These are phyloP conservation scores for Dioszegia aurantiaca DNA, from an alignment of 768 basidiomycete species.

Conservation along the genomic window DNA sequence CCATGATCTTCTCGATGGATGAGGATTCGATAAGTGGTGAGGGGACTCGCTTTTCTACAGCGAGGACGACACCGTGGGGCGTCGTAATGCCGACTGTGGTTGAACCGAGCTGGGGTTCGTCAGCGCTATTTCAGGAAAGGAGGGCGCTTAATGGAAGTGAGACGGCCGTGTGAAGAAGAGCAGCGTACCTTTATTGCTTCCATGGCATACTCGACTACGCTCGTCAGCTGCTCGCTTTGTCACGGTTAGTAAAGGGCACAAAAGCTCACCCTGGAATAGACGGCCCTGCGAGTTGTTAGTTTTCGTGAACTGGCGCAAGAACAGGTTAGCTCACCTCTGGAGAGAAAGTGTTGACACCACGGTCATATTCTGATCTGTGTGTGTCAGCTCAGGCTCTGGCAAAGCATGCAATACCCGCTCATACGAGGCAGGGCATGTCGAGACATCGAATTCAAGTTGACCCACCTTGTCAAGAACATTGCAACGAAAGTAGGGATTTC, in stretches of 20 bases:
- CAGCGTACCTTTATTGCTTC: slow-evolving; percentile 87
- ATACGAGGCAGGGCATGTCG: neutral
- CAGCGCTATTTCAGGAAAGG: neutral
- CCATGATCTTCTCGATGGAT: slow-evolving; percentile 99
- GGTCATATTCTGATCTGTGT: slow-evolving; percentile 59
- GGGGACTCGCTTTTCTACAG: slow-evolving; percentile 97
- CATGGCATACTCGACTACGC: slow-evolving; percentile 94
- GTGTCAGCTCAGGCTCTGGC: slow-evolving; percentile 11
- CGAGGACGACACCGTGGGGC: slow-evolving; percentile 83
- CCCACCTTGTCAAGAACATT: slow-evolving; percentile 50
- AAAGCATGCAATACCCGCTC: slow-evolving; percentile 37
- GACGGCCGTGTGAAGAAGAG: neutral
- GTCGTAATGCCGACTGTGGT: slow-evolving; percentile 96
- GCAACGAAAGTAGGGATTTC: slow-evolving; percentile 6
- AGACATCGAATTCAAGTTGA: neutral
- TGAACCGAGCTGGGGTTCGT: slow-evolving; percentile 73
- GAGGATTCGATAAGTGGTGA: slow-evolving; percentile 90
- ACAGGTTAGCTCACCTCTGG: slow-evolving; percentile 59
- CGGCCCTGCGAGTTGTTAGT: slow-evolving; percentile 63
- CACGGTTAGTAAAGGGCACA: neutral
- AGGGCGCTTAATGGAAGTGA: neutral
- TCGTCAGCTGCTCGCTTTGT: slow-evolving; percentile 7
- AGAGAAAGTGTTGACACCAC: slow-evolving; percentile 98
- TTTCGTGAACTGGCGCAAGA: neutral
- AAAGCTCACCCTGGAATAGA: slow-evolving; percentile 81